These are phyloP conservation scores for Shiraia sp. DNA, from an alignment of 2,329 filamentous ascomycete species.

Conservation along the genomic window DNA sequence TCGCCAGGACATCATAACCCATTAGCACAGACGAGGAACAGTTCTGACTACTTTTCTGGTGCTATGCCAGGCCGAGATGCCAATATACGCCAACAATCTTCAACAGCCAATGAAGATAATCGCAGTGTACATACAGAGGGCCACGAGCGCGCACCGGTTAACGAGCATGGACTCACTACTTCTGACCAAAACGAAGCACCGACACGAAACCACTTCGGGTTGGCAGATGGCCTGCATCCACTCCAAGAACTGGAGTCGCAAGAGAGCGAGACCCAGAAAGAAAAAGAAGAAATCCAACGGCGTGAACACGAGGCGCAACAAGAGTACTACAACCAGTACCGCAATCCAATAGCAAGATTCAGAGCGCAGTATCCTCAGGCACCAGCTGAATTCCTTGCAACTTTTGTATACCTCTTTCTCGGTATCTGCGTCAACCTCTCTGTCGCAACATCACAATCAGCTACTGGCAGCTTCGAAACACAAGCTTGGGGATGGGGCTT, in stretches of 20 bases:
- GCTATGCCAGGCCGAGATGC: no score
- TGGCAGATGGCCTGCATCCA: conserved; percentile 51
- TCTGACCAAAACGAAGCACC: conserved; percentile 10
- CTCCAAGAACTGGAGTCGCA: conserved; percentile 28
- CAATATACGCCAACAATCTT: no score
- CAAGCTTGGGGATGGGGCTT: conserved; percentile 55
- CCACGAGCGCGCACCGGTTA: conserved; percentile 23
- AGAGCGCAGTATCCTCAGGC: conserved; percentile 58
- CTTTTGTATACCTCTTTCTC: conserved; percentile 41
- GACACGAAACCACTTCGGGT: conserved; percentile 41
- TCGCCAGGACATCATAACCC: no score
- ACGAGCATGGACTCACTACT: conserved; percentile 26
- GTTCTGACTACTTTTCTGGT: no score
- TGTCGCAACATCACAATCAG: conserved; percentile 52
- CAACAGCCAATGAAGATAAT: no score
- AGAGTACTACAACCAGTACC: conserved; percentile 53
- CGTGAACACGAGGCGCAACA: conserved; percentile 52
- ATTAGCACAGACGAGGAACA: no score
- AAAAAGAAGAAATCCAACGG: conserved; percentile 42
- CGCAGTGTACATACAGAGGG: no score
- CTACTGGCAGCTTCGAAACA: conserved; percentile 36
- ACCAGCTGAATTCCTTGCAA: conserved; percentile 57
- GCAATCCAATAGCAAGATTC: conserved; percentile 57
- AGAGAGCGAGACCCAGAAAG: conserved; percentile 34
- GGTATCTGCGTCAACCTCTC: conserved; percentile 57